A percentile compares a stretch with the other conserved stretches of the same genome.
These are phyloP conservation scores for Buxus sempervirens DNA, from an alignment of 164 flowering plant species.

Conservation along the genomic window DNA sequence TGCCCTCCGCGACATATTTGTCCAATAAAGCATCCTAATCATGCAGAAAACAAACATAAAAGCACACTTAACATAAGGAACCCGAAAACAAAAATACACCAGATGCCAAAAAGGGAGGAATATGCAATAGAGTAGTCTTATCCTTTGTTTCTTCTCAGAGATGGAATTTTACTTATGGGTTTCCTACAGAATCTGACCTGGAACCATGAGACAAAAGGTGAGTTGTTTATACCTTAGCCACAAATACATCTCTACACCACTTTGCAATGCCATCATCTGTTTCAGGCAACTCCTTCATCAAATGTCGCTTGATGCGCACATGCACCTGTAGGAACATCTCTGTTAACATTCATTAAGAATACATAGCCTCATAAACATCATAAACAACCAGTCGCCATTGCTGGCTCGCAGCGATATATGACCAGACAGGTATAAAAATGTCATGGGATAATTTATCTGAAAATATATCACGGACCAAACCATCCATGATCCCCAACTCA, in stretches of 20 bases:
- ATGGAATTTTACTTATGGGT: neutral
- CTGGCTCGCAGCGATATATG: neutral
- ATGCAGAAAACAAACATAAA: neutral
- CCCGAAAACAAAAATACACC: neutral
- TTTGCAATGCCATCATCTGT: slow-evolving; percentile 66
- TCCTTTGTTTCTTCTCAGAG: neutral
- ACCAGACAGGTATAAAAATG: neutral
- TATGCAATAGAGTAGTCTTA: neutral
- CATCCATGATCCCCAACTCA: too few relatives aligned
- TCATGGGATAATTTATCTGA: neutral
- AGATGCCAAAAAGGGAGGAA: neutral
- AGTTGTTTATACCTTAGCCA: slow-evolving; percentile 56
- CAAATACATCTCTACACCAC: slow-evolving; percentile 83
- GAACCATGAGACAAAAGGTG: neutral
- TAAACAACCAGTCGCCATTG: neutral
- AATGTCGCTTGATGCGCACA: slow-evolving; percentile 69
- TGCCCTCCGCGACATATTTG: slow-evolving; percentile 42
- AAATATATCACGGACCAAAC: too few relatives aligned
- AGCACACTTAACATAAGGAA: neutral
- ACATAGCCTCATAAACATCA: neutral
- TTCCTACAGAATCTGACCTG: neutral
- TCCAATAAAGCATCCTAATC: slow-evolving; percentile 72
- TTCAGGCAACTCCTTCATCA: slow-evolving; percentile 71
- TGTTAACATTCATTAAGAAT: neutral
- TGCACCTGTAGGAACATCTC: slow-evolving; percentile 48